Evolutionary conservation across 176 grass and related monocot genomes (phyloP).

Genomic region (Aegilops tauschii): DNA sequence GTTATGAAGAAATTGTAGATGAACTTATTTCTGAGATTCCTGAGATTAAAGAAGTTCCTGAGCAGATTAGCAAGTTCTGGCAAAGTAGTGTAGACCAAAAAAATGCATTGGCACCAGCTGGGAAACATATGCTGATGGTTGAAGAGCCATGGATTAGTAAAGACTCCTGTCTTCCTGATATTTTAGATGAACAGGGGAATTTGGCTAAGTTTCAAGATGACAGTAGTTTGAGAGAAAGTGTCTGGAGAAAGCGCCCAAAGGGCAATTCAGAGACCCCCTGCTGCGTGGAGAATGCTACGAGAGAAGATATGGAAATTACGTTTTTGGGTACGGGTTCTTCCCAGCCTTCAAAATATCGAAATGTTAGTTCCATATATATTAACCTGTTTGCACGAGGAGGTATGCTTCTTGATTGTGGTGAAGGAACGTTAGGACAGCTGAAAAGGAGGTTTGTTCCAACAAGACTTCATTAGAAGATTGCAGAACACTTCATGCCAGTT

Average conservation of each 20-base stretch:
- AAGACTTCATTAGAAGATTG: not conserved
- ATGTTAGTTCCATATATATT: constrained; percentile 94
- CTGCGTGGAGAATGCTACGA: constrained; percentile 68
- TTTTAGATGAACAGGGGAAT: constrained; percentile 31
- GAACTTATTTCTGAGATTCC: constrained; percentile 82
- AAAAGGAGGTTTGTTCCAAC: constrained; percentile 74
- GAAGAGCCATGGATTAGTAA: constrained; percentile 83
- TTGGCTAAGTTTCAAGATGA: constrained; percentile 41
- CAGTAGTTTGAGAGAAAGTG: constrained; percentile 38
- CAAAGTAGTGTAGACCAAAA: constrained; percentile 28
- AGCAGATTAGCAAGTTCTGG: constrained; percentile 61
- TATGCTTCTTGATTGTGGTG: constrained; percentile 94
- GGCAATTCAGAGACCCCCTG: constrained; percentile 43
- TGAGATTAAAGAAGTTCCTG: constrained; percentile 72
- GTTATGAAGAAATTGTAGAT: constrained; percentile 64
- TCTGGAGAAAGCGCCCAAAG: constrained; percentile 35
- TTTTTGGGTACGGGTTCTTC: constrained; percentile 94
- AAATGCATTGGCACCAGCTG: constrained; percentile 27
- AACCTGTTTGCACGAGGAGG: constrained; percentile 81
- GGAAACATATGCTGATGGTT: constrained; percentile 44
- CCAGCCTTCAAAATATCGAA: constrained; percentile 93
- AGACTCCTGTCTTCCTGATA: constrained; percentile 24
- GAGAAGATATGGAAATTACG: constrained; percentile 91
- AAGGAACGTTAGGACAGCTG: constrained; percentile 88
- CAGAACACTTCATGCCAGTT: constrained; percentile 17